These are phyloP conservation scores for Didymella sp. DNA, from an alignment of 2,329 filamentous ascomycete species.

Conservation along the genomic window DNA sequence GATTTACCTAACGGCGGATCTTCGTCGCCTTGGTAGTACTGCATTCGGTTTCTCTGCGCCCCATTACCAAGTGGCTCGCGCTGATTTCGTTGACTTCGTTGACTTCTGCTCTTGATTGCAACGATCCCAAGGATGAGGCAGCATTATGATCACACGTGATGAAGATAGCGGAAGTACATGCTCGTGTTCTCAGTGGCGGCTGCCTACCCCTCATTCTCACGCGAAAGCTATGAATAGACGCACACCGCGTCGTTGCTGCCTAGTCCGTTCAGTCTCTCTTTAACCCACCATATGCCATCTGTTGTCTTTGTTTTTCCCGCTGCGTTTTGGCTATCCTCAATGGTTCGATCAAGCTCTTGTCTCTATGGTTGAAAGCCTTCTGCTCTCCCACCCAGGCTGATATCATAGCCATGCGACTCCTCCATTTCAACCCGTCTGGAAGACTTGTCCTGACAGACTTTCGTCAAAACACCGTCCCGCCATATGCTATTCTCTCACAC, in stretches of 20 bases:
- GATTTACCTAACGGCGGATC: too few relatives aligned
- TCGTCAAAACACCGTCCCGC: not conserved
- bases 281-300: too few relatives aligned
- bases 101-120: not conserved
- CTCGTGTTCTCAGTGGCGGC: too few relatives aligned
- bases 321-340: not conserved
- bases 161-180: not conserved
- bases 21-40: too few relatives aligned
- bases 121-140: not conserved
- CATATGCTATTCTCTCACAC: not conserved
- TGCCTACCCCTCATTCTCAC: not conserved
- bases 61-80: not conserved
- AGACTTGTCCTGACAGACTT: not conserved
- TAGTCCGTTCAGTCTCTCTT: not conserved
- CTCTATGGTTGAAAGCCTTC: not conserved
- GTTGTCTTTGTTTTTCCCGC: not conserved
- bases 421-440: not conserved
- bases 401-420: not conserved
- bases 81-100: too few relatives aligned
- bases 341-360: not conserved
- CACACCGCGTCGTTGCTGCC: not conserved
- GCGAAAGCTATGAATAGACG: not conserved
- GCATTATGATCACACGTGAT: not conserved
- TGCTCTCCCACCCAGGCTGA: not conserved
- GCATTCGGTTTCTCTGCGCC: too few relatives aligned